Conservation (phyloP, 179 eudicot genomes). For the Gypsophila paniculata region DNA sequence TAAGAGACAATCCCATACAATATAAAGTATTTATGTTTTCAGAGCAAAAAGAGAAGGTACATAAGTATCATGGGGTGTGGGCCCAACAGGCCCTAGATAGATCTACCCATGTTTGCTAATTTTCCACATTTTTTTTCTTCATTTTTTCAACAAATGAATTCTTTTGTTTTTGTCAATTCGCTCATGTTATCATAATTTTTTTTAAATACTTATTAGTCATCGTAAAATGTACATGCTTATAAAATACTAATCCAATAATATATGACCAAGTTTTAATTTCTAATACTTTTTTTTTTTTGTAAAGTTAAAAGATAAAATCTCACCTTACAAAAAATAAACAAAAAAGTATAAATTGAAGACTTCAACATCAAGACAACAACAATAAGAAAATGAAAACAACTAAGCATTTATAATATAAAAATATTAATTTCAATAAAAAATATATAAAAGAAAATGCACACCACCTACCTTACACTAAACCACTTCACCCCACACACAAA, state of each 20-base stretch:
- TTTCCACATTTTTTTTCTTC: neutral
- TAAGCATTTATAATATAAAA: neutral
- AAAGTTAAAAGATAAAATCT: too few relatives aligned
- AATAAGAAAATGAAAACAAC: neutral
- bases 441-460: constrained; percentile 23
- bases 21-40: too few relatives aligned
- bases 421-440: neutral
- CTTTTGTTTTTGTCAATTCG: too few relatives aligned
- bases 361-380: constrained; percentile 31
- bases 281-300: too few relatives aligned
- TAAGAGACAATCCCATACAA: too few relatives aligned
- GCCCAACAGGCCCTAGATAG: constrained; percentile 9
- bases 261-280: too few relatives aligned
- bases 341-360: constrained; percentile 3
- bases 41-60: neutral
- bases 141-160: neutral
- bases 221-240: too few relatives aligned
- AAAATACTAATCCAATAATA: too few relatives aligned
- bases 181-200: too few relatives aligned
- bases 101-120: constrained; percentile 17
- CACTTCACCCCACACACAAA: constrained; percentile 18
- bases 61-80: neutral
- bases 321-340: too few relatives aligned
- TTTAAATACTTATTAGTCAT: too few relatives aligned
- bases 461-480: constrained; percentile 32